Conservation (phyloP, 2,329 filamentous ascomycete species). For the Cladobotryum protrusum region DNA sequence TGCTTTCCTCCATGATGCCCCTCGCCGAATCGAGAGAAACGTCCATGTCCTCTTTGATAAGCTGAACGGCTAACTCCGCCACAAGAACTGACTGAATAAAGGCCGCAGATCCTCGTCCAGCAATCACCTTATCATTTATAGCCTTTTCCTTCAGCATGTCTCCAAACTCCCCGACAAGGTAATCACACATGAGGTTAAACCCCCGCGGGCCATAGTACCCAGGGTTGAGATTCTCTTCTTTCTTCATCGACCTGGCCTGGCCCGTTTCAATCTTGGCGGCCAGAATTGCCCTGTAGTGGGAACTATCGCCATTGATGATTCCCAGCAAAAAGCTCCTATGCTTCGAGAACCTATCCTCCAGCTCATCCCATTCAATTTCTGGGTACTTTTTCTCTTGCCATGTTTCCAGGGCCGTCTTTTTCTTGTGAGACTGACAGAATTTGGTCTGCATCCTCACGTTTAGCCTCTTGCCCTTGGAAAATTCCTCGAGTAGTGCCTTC, state of each 20-base stretch:
- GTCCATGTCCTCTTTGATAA: conserved; percentile 52
- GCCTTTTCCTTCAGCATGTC: conserved; percentile 55
- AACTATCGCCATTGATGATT: conserved; percentile 54
- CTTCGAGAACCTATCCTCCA: conserved; percentile 52
- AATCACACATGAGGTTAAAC: conserved; percentile 63
- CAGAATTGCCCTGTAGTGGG: conserved; percentile 55
- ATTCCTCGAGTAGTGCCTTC: conserved; percentile 45
- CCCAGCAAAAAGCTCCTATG: conserved; percentile 51
- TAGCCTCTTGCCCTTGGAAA: conserved; percentile 42
- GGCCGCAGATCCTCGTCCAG: conserved; percentile 57
- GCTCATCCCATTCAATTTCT: conserved; percentile 58
- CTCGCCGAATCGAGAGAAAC: conserved; percentile 38
- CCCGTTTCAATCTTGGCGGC: conserved; percentile 50
- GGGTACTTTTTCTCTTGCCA: conserved; percentile 58
- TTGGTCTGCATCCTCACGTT: conserved; percentile 51
- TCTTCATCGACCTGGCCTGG: conserved; percentile 53
- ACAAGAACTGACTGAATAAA: conserved; percentile 73
- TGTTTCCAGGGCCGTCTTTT: conserved; percentile 41
- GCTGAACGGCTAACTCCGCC: conserved; percentile 56
- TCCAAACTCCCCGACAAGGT: conserved; percentile 56
- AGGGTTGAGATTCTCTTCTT: conserved; percentile 55
- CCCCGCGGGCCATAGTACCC: conserved; percentile 83
- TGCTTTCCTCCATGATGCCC: conserved; percentile 59
- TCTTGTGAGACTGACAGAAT: conserved; percentile 61
- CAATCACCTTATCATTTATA: conserved; percentile 58